Conservation (phyloP, 345 rosid species). For the Isatis tinctoria region DNA sequence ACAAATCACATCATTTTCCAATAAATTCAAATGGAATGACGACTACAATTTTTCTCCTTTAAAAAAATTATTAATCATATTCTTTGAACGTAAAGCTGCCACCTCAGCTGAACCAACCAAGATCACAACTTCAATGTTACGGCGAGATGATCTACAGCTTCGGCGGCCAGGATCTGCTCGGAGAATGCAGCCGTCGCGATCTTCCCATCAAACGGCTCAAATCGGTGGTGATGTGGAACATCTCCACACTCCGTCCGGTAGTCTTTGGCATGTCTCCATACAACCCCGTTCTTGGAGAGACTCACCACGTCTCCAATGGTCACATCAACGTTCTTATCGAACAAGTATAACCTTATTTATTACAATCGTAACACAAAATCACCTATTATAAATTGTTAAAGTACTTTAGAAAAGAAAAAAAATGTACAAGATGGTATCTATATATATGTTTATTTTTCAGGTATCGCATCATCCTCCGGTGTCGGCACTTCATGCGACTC, state of each 20-base stretch:
- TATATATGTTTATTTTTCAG: conserved; percentile 16
- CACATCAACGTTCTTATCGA: conserved; percentile 66
- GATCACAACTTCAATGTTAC: conserved; percentile 71
- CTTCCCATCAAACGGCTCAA: conserved; percentile 53
- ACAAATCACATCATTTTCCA: background rate
- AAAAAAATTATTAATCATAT: background rate
- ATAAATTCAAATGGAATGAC: background rate
- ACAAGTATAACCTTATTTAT: conserved; percentile 47
- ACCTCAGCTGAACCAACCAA: conserved; percentile 71
- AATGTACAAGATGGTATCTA: no score
- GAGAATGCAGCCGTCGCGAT: conserved; percentile 40
- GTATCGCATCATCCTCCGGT: conserved; percentile 90
- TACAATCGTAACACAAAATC: background rate
- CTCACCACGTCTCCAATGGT: conserved; percentile 77
- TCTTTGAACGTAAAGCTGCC: conserved; percentile 45
- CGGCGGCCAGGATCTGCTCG: conserved; percentile 45
- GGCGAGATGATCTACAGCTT: conserved; percentile 62
- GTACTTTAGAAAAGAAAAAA: no score
- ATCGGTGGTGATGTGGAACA: conserved; percentile 60
- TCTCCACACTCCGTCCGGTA: conserved; percentile 55
- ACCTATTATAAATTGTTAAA: no score
- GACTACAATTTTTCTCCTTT: background rate
- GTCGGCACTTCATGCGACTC: conserved; percentile 81
- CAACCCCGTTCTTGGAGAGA: conserved; percentile 90
- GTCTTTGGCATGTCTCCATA: conserved; percentile 70